Evolutionary conservation across 208 protist genomes (phyloP), one percentile per base, ranked within the genome.

Genomic region (Leishmania gerbilli): DNA sequence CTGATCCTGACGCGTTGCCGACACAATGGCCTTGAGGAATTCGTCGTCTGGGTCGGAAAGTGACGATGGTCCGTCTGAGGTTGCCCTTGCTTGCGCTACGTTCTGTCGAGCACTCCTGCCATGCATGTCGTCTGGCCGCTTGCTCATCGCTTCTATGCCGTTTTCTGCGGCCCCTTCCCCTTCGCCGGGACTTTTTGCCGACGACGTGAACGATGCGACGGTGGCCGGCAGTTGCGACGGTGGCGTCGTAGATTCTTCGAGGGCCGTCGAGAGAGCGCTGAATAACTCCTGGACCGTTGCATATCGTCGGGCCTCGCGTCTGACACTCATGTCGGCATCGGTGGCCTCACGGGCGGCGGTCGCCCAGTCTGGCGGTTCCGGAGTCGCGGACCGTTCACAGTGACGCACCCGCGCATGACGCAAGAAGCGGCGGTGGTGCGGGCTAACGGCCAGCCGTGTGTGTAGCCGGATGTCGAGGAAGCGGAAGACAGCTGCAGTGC

Each of bases 221-320:
- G 42, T n/a, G 34, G 68, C 6, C 42, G 13, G 68, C 24, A 0
- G 51, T 24, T 3, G 49, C 4, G 71, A 53, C 51, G 5, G 49
- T 56, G 49, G 11, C 15, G 6, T 49, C 9, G 71, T 60, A 5
- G 49, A 13, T 21, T 19, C 56, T 1, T 71, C 34, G 45, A 82
- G 40, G 3, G 56, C 60, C 21, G 64, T 76, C 4, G 71, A 64
- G 42, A 82, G 78, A 0, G 69, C 79, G 21, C 27, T 77, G 67
- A 72, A 82, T 9, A 82, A 40, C 49, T 49, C 58, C 69, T 82
- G 79, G 3, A 82, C 60, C 0, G 79, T 82, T 31, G 42, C 21
- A 47, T 69, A 71, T 42, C 71, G 71, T 49, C 42, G 45, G 17
- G 11, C 3, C 31, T 37, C 31, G 45, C 5, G 42, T 13, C 37